Conservation (phyloP, 139 green algal genomes). For the Astrephomene gubernaculifera region DNA sequence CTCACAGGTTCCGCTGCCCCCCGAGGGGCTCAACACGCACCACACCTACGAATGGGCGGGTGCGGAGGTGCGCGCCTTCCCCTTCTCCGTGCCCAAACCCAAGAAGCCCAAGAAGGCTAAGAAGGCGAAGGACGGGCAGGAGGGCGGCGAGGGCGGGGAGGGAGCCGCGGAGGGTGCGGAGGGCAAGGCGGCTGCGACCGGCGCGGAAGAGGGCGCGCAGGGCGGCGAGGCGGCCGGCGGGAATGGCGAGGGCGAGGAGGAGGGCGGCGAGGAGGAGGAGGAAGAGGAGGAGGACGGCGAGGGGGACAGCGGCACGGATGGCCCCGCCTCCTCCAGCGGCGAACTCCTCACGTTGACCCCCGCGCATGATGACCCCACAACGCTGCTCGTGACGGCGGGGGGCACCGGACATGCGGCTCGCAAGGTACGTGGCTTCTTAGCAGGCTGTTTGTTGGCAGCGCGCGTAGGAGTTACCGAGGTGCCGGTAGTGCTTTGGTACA, state of each 20-base stretch:
- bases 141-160: background rate
- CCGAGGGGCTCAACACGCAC: constrained; percentile 20
- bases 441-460: background rate
- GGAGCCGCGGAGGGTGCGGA: constrained; percentile 12
- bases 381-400: constrained; percentile 13
- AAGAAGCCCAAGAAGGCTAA: constrained; percentile 50
- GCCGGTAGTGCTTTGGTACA: too few relatives aligned
- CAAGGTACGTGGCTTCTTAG: constrained; percentile 34
- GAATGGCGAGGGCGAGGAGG: constrained; percentile 5
- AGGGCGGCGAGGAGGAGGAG: constrained; percentile 36
- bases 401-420: background rate
- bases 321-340: background rate
- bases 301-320: background rate
- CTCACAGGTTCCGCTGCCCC: constrained; percentile 14
- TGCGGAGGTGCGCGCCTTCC: background rate
- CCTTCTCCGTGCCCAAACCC: constrained; percentile 48
- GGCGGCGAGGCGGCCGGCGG: background rate
- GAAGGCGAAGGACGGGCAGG: background rate
- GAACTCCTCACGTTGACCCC: constrained; percentile 43
- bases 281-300: constrained; percentile 43
- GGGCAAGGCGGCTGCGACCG: background rate
- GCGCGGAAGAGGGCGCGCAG: background rate
- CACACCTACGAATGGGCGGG: constrained; percentile 28
- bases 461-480: background rate
- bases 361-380: constrained; percentile 12